These are phyloP conservation scores for Termitomyces sp. DNA, from an alignment of 768 basidiomycete genomes.

Conservation along the genomic window DNA sequence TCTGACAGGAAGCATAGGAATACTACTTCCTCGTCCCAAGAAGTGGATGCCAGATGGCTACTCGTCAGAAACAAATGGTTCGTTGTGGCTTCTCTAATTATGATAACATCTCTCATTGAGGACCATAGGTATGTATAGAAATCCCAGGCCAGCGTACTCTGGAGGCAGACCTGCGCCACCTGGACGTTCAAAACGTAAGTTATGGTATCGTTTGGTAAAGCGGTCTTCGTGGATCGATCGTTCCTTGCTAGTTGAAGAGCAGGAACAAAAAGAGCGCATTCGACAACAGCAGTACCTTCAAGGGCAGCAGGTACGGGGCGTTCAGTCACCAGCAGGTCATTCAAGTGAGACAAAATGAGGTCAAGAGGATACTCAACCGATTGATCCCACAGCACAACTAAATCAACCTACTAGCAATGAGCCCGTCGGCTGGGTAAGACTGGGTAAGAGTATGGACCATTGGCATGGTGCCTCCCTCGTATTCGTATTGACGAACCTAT, in stretches of 20 bases:
- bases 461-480: not conserved
- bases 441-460: not conserved
- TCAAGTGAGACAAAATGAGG: not conserved
- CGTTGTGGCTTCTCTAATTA: not conserved
- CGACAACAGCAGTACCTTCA: not conserved
- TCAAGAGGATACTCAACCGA: not conserved
- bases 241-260: not conserved
- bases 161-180: slow-evolving; percentile 1
- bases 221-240: not conserved
- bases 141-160: not conserved
- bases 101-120: not conserved
- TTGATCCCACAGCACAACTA: not conserved
- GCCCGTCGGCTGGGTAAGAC: not conserved
- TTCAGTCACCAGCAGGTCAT: not conserved
- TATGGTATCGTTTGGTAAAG: not conserved
- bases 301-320: not conserved
- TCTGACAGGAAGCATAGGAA: not conserved
- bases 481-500: not conserved
- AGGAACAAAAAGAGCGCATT: not conserved
- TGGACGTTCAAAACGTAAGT: not conserved
- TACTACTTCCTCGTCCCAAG: not conserved
- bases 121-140: not conserved
- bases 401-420: not conserved
- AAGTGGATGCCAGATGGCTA: slow-evolving; percentile 1
- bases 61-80: slow-evolving; percentile 7